Evolutionary conservation across 192 early-diverging fungal genomes (phyloP).

Genomic region (Powellomyces hirtus): DNA sequence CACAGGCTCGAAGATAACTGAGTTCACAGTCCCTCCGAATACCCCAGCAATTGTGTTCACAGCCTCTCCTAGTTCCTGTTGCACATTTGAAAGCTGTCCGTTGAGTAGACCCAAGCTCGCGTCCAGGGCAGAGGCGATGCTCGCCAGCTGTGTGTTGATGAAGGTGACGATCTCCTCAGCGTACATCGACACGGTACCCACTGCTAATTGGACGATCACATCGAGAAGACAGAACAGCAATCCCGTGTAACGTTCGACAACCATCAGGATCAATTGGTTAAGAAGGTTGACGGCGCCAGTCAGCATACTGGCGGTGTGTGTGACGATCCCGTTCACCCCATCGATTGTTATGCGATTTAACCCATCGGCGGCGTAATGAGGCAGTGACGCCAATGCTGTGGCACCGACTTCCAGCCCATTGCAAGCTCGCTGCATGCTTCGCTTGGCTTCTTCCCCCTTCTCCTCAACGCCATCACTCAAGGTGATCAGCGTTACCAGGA

Average conservation of each 20-base stretch:
- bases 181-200: constrained; percentile 11
- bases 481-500: constrained; percentile 7
- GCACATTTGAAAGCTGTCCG: constrained; percentile 5
- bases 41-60: constrained; percentile 4
- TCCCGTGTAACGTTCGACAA: constrained; percentile 11
- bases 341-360: constrained; percentile 8
- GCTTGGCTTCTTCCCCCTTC: constrained; percentile 14
- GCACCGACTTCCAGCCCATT: constrained; percentile 19
- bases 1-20: constrained; percentile 7
- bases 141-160: constrained; percentile 20
- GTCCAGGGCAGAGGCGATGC: constrained; percentile 4
- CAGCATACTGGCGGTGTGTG: constrained; percentile 13
- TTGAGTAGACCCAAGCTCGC: constrained; percentile 13
- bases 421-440: constrained; percentile 6
- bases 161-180: constrained; percentile 19
- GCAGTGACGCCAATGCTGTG: constrained; percentile 19
- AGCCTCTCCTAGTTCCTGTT: background rate
- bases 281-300: constrained; percentile 12
- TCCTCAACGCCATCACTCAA: constrained; percentile 2
- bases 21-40: constrained; percentile 11
- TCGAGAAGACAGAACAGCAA: constrained; percentile 27
- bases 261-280: constrained; percentile 16
- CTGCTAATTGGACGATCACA: constrained; percentile 11
- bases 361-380: constrained; percentile 23
- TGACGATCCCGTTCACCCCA: constrained; percentile 1